phyloP scores from a whole-genome alignment of 164 flowering plant genomes.

The Vitis rupestris region DNA sequence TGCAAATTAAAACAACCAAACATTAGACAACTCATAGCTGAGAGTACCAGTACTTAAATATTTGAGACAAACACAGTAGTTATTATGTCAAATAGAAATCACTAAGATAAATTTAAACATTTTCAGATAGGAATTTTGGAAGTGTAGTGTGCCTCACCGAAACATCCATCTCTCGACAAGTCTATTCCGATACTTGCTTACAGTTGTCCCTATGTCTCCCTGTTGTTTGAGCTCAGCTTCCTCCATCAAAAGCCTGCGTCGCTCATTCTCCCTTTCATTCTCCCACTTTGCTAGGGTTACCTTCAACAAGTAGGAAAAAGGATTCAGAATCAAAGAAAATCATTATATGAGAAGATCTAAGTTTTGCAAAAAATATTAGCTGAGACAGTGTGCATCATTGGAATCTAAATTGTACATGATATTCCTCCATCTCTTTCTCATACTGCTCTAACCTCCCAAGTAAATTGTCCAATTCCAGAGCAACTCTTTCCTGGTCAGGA shows the following conservation, averaged over 20 bases:
- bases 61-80: too few relatives aligned
- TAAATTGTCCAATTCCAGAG: conserved; percentile 62
- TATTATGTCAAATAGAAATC: too few relatives aligned
- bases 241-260: conserved; percentile 66
- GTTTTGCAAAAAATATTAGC: not conserved
- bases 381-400: too few relatives aligned
- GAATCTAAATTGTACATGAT: conserved; percentile 47
- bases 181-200: conserved; percentile 41
- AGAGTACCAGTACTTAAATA: too few relatives aligned
- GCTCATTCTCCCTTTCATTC: conserved; percentile 59
- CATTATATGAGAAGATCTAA: too few relatives aligned
- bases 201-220: conserved; percentile 41
- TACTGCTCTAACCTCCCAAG: conserved; percentile 77
- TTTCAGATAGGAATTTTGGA: not conserved
- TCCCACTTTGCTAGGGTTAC: conserved; percentile 69
- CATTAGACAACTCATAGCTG: too few relatives aligned
- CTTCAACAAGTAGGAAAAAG: conserved; percentile 27
- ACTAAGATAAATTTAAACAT: not conserved
- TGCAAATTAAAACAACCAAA: too few relatives aligned
- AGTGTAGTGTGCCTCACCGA: conserved; percentile 38
- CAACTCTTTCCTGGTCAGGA: conserved; percentile 80
- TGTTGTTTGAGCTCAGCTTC: conserved; percentile 79
- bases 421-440: conserved; percentile 86
- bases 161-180: conserved; percentile 50
- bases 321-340: not conserved